Base-by-base conservation (phyloP, 208 protist genomes). In the Angomonas deanei region DNA sequence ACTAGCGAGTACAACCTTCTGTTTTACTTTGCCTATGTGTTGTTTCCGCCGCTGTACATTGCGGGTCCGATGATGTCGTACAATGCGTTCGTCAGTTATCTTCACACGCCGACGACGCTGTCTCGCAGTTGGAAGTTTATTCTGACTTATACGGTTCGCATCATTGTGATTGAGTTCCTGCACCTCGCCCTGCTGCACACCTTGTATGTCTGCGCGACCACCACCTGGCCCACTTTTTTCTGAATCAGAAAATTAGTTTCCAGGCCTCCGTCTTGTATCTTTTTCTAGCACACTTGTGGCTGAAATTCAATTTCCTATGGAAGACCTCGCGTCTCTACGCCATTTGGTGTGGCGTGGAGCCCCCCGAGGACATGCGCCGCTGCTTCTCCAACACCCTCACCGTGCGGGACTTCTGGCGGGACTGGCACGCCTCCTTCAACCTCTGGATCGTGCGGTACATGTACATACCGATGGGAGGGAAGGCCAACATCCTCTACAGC, bases 371-470 rank as follows among this genome's bases (percentile, higher is more conserved):
- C 61, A 95, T 97, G 89, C 74, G 60, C 4, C 73, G 84, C 24
- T 97, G 92, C 75, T 84, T 97, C 54, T 69, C 56, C 32, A 94
- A 93, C 61, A 93, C 85, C 21, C 76, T 86, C 28, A 92, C 78
- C 19, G 82, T 98, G 19, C 70, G 60, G 3, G 87, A 76, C 38
- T 98, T 97, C 75, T 98, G 96, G 94, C 69, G 89, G 31, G 82
- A 88, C 65, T 97, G 96, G 94, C 93, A 98, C 68, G 78, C 85
- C 24, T 91, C 82, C 21, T 93, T 98, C 68, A 97, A 98, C 66
- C 66, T 94, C 49, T 97, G 93, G 89, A 86, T 97, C 48, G 78
- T 97, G 52, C 87, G 93, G 26, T 98, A 97, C 76, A 82, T 97
- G 76, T 97, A 97, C 74, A 82, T 97, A 24, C 94, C 94, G 13